Evolutionary conservation across 495 filamentous ascomycete genomes (phyloP), one percentile per base, ranked within the genome.

Genomic region (Aspergillus olivimuriae): DNA sequence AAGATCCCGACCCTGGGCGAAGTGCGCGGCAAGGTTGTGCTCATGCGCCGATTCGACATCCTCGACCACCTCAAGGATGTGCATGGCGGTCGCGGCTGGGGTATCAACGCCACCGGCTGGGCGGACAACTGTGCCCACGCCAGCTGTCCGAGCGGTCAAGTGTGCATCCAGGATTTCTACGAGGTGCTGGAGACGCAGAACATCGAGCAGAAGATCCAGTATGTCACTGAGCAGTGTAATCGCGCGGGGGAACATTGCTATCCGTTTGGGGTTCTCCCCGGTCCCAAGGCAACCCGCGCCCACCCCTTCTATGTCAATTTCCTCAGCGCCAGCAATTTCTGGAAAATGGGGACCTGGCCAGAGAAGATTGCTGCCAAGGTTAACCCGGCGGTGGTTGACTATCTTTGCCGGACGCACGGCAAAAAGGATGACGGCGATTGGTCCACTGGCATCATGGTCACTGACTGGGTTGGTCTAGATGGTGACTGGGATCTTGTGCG

Each of bases 101-200:
- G 86, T 15, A 84, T 98, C 40, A 81, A 96, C 63, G 92, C 80
- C 15, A 78, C 79, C 39, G 70, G 68, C 39, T 98, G 92, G 92
- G 83, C 82, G 2, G 86, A 97, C 61, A 98, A 98, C 61, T 89
- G 85, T 26, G 77, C 84, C 5, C 75, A 94, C 54, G 81, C 84
- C 11, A 72, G 66, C 9, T 83, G 84, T 34, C 78, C 82, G 9
- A 82, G 80, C 56, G 89, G 84, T 4, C 74, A 81, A 50, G 76
- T 95, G 20, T 81, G 88, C 41, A 82, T 98, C 28, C 92, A 98
- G 68, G 92, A 98, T 62, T 97, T 89, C 61, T 97, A 91, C 72
- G 91, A 94, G 55, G 82, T 98, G 14, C 62, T 83, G 30, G 78
- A 89, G 56, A 78, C 74, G 5, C 63, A 75, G 44, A 86, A 84